phyloP scores from a whole-genome alignment of 208 protist species.

The Leishmania martiniquensis region DNA sequence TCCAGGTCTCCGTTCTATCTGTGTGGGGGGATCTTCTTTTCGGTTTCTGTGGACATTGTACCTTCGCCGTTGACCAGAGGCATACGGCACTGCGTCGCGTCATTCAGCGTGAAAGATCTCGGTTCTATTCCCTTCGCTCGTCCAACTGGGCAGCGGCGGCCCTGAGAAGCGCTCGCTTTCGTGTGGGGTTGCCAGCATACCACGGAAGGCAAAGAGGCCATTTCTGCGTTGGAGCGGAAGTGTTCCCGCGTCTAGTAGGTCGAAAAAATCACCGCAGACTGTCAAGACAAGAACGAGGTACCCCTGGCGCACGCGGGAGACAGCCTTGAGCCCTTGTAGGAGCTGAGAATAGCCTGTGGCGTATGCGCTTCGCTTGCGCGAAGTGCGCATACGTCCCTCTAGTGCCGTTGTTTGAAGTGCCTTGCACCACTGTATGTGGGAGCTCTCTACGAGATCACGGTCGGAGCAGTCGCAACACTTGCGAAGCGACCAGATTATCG shows the following conservation, averaged over 20 bases:
- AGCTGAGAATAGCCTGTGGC: slow-evolving; percentile 10
- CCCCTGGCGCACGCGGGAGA: slow-evolving; percentile 10
- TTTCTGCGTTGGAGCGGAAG: not conserved
- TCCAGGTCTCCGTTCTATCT: not conserved
- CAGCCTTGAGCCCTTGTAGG: not conserved
- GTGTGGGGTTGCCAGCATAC: not conserved
- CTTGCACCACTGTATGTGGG: slow-evolving; percentile 15
- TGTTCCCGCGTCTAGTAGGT: not conserved
- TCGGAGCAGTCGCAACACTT: slow-evolving; percentile 22
- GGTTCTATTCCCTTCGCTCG: not conserved
- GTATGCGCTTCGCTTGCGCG: slow-evolving; percentile 6
- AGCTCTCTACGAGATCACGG: slow-evolving; percentile 24
- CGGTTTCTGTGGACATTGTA: not conserved
- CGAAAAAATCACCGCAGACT: slow-evolving; percentile 7
- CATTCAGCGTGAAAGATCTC: not conserved
- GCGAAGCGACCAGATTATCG: slow-evolving; percentile 10
- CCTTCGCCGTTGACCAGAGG: not conserved
- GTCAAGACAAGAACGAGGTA: slow-evolving; percentile 15
- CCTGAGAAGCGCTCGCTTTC: not conserved
- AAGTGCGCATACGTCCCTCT: not conserved
- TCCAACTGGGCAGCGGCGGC: not conserved
- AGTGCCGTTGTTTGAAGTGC: not conserved
- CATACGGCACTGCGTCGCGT: not conserved
- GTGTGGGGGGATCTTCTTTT: not conserved
- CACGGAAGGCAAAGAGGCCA: not conserved